phyloP scores from a whole-genome alignment of 176 grass and related monocot species.

The Bolboschoenus planiculmis region DNA sequence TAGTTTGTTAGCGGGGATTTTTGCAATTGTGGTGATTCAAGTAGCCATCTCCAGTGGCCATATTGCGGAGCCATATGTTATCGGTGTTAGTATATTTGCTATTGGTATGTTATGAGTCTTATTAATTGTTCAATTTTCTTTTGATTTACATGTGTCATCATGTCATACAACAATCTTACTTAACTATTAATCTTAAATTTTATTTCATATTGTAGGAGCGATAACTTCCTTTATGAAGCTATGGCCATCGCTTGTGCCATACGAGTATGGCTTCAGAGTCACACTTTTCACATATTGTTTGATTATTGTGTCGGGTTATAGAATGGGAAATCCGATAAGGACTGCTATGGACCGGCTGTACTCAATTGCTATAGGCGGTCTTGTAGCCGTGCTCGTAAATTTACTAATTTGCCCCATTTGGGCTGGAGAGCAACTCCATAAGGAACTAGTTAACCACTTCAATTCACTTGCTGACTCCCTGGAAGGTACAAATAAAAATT shows the following conservation, averaged over 20 bases:
- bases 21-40: slow-evolving; percentile 69
- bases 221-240: slow-evolving; percentile 82
- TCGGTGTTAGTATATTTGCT: slow-evolving; percentile 79
- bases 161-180: not conserved
- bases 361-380: slow-evolving; percentile 68
- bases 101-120: slow-evolving; percentile 38
- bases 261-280: slow-evolving; percentile 77
- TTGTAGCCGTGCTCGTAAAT: slow-evolving; percentile 70
- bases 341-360: slow-evolving; percentile 69
- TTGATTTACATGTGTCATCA: not conserved
- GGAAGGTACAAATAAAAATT: slow-evolving; percentile 45
- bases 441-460: slow-evolving; percentile 66
- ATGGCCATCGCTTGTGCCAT: slow-evolving; percentile 66
- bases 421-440: slow-evolving; percentile 78
- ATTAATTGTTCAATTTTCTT: not conserved
- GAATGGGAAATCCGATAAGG: slow-evolving; percentile 63
- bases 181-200: slow-evolving; percentile 2
- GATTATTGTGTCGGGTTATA: slow-evolving; percentile 75
- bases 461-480: slow-evolving; percentile 60
- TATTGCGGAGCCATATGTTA: slow-evolving; percentile 75
- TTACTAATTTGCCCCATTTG: slow-evolving; percentile 62
- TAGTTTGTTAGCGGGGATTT: slow-evolving; percentile 70
- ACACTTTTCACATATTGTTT: slow-evolving; percentile 83
- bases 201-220: slow-evolving; percentile 38
- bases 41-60: slow-evolving; percentile 57